These are phyloP conservation scores for Xylariaceae sp. DNA, from an alignment of 2,329 filamentous ascomycete species.

Conservation along the genomic window DNA sequence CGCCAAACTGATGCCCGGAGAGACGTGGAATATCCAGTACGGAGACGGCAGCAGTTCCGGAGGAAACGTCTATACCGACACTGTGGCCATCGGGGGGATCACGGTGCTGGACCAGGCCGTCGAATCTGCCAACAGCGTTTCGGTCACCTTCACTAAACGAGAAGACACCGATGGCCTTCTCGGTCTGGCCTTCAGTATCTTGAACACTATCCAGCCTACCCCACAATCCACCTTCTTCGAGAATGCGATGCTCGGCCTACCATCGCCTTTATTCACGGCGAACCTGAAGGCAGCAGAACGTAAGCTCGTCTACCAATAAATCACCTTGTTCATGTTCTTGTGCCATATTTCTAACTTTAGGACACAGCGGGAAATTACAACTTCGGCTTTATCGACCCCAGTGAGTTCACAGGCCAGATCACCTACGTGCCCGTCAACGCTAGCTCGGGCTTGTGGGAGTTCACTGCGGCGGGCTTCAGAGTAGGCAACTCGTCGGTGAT, in stretches of 20 bases:
- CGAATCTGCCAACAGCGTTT: conserved; percentile 38
- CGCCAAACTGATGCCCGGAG: conserved; percentile 33
- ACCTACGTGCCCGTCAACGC: conserved; percentile 51
- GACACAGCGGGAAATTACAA: conserved; percentile 32
- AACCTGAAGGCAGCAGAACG: conserved; percentile 33
- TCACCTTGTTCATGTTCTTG: neutral
- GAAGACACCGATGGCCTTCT: conserved; percentile 38
- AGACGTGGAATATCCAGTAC: conserved; percentile 38
- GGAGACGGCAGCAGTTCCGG: conserved; percentile 38
- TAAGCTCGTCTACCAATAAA: conserved; percentile 15
- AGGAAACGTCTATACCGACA: conserved; percentile 40
- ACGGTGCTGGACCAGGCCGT: conserved; percentile 38
- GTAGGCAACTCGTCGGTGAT: conserved; percentile 35
- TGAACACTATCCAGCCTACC: conserved; percentile 39
- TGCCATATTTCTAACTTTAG: neutral
- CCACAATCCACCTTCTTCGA: conserved; percentile 41
- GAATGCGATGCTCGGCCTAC: conserved; percentile 31
- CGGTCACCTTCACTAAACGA: conserved; percentile 34
- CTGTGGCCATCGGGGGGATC: conserved; percentile 38
- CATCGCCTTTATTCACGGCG: conserved; percentile 54
- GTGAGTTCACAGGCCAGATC: conserved; percentile 53
- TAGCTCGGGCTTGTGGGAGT: conserved; percentile 58
- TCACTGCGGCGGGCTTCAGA: conserved; percentile 50
- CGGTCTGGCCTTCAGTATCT: conserved; percentile 37
- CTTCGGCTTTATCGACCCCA: conserved; percentile 46